phyloP scores from a whole-genome alignment of 768 basidiomycete species.

The Amanita pallidorosea region DNA sequence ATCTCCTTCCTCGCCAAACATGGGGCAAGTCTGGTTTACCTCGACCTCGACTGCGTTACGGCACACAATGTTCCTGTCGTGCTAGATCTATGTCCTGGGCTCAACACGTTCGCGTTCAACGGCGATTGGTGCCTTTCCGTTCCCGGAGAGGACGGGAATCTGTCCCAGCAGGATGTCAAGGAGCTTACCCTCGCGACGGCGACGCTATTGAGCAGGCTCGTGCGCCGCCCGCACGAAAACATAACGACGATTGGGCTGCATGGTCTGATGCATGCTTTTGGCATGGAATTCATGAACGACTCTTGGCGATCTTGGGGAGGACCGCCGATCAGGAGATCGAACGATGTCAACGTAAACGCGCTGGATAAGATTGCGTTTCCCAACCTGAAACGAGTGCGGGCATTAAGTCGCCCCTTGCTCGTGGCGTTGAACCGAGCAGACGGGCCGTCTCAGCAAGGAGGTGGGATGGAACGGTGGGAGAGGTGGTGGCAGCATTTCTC shows the following conservation, averaged over 20 bases:
- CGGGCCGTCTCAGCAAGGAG: slow-evolving; percentile 32
- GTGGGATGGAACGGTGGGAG: slow-evolving; percentile 49
- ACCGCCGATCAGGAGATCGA: slow-evolving; percentile 32
- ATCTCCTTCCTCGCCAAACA: slow-evolving; percentile 48
- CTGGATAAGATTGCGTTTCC: slow-evolving; percentile 49
- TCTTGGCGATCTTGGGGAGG: slow-evolving; percentile 30
- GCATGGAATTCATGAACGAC: slow-evolving; percentile 21
- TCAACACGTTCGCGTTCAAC: slow-evolving; percentile 61
- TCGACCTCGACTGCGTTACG: slow-evolving; percentile 55
- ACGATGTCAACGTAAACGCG: slow-evolving; percentile 57
- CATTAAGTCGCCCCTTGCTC: slow-evolving; percentile 44
- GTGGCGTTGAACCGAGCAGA: slow-evolving; percentile 43
- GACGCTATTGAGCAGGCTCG: slow-evolving; percentile 25
- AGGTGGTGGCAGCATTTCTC: slow-evolving; percentile 54
- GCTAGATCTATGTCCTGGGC: slow-evolving; percentile 52
- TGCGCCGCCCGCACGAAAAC: slow-evolving; percentile 41
- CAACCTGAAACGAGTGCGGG: slow-evolving; percentile 44
- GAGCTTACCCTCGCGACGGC: slow-evolving; percentile 16
- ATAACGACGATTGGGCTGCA: slow-evolving; percentile 60
- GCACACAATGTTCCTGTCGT: slow-evolving; percentile 45
- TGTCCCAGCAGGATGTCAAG: slow-evolving; percentile 8
- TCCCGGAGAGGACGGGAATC: slow-evolving; percentile 6
- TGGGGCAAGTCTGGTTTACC: slow-evolving; percentile 45
- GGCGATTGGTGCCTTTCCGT: slow-evolving; percentile 52
- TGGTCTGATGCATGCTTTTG: slow-evolving; percentile 59